A percentile compares a stretch with the other conserved stretches of the same genome.
Evolutionary conservation across 192 early-diverging fungal species (phyloP).

Genomic region (Entrophospora sp.): DNA sequence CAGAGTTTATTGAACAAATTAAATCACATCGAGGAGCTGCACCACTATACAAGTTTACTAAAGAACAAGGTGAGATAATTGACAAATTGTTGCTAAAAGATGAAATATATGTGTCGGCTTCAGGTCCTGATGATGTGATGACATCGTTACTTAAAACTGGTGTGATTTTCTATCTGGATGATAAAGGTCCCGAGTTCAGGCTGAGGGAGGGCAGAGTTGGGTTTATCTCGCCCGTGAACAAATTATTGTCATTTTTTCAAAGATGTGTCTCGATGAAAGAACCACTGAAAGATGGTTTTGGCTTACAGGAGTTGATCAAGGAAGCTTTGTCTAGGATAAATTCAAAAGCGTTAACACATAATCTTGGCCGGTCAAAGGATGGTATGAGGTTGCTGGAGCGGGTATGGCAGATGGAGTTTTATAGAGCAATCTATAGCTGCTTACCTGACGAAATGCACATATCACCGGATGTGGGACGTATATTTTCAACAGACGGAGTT

Average conservation of each 20-base stretch:
- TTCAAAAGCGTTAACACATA: conserved; percentile 13
- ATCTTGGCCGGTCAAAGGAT: conserved; percentile 15
- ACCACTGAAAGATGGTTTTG: conserved; percentile 11
- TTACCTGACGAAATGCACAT: conserved; percentile 20
- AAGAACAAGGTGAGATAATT: neutral
- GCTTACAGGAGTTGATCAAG: conserved; percentile 1
- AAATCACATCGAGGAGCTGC: conserved; percentile 18
- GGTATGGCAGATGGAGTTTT: conserved; percentile 23
- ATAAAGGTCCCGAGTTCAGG: conserved; percentile 13
- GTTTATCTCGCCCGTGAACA: neutral
- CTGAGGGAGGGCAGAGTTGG: conserved; percentile 2
- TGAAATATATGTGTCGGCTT: neutral
- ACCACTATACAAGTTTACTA: conserved; percentile 12
- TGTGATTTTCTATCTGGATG: conserved; percentile 7
- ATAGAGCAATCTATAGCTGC: conserved; percentile 9
- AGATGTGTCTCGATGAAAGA: conserved; percentile 1
- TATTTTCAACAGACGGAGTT: conserved; percentile 13
- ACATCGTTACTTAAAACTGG: conserved; percentile 8
- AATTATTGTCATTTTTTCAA: conserved; percentile 14
- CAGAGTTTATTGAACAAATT: conserved; percentile 14
- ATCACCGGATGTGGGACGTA: conserved; percentile 16
- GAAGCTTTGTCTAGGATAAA: conserved; percentile 14
- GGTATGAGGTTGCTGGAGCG: conserved; percentile 12
- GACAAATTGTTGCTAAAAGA: conserved; percentile 10
- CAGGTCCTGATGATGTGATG: neutral